Evolutionary conservation across 352 stramenopile species (phyloP), one percentile per base, ranked within the genome.

Genomic region (Globisporangium parvum): DNA sequence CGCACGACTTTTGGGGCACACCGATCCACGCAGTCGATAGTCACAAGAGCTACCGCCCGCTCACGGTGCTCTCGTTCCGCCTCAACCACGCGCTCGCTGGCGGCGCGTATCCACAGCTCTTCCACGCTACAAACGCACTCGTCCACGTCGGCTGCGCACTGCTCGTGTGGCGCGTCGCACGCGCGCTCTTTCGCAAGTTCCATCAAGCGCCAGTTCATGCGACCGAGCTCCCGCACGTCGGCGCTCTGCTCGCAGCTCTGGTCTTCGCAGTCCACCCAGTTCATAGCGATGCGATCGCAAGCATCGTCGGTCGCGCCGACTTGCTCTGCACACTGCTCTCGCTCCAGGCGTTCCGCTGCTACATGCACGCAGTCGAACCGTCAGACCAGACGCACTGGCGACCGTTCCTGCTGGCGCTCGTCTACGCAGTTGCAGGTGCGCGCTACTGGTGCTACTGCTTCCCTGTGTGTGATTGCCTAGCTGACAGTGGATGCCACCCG

Each of bases 201-300:
- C n/a, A 53, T 3, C 35, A 20, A 3, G n/a, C n/a, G 9, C 14
- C 8, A 24, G n/a, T 6, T 31, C 48, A 33, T 2, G 40, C 35
- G 3, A 63, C 54, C n/a, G 1, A 41, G 20, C 45, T 62, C 26
- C 35, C 40, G 9, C 40, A 26, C 67, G 17, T 45, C 15, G 58
- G 58, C 6, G 58, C 58, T 2, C n/a, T 46, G 45, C 47, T 83
- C 2, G 71, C 88, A 1, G 87, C 75, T 0, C 47, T 96, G 37
- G n/a, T 97, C 40, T 98, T 97, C 58, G 85, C 86, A 4, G 85
- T 96, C 21, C 90, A 98, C 56, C 86, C 89, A 9, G 75, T 97
- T 26, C 91, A 98, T 55, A 91, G 85, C 40, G 90, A 98, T 59
- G 83, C 90, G 1, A 69, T 98, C 17, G 87, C 88, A 1, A 93